Conservation (phyloP, 2,329 filamentous ascomycete genomes). For the Phoma sp. region DNA sequence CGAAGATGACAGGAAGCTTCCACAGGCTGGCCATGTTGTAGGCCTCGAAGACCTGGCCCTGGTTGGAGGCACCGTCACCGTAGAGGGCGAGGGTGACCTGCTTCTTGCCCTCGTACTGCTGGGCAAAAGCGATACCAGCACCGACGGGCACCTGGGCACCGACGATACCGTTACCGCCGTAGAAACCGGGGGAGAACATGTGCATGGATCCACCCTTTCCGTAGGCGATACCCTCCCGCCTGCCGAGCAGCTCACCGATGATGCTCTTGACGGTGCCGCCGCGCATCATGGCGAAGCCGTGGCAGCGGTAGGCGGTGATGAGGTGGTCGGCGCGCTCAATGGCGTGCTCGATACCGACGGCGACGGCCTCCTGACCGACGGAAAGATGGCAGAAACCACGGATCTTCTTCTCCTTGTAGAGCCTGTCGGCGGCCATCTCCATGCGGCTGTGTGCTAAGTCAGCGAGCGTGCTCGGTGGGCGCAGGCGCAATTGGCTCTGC, state of each 20-base stretch:
- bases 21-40: constrained; percentile 99
- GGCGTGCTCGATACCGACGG: constrained; percentile 94
- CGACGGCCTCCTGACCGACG: constrained; percentile 96
- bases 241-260: constrained; percentile 93
- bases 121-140: constrained; percentile 93
- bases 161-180: constrained; percentile 98
- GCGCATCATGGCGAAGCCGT: constrained; percentile 97
- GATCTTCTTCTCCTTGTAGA: constrained; percentile 99
- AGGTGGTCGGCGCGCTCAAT: constrained; percentile 90
- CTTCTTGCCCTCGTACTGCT: constrained; percentile 89
- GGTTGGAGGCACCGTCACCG: constrained; percentile 97
- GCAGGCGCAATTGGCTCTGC: not conserved
- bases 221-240: constrained; percentile 95
- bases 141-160: constrained; percentile 98
- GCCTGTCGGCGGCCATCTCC: constrained; percentile 98
- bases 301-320: constrained; percentile 98
- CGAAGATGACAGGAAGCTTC: constrained; percentile 94
- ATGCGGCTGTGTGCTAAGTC: constrained; percentile 72
- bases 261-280: constrained; percentile 89
- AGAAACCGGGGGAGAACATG: constrained; percentile 99
- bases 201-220: constrained; percentile 99
- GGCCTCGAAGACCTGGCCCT: constrained; percentile 98
- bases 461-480: constrained; percentile 7
- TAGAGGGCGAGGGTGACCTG: constrained; percentile 90
- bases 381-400: constrained; percentile 99